Percentiles rank a stretch among this genome's conserved stretches.
These are phyloP conservation scores for Plasmodium yoelii DNA, from an alignment of 169 alveolate species.

Conservation along the genomic window DNA sequence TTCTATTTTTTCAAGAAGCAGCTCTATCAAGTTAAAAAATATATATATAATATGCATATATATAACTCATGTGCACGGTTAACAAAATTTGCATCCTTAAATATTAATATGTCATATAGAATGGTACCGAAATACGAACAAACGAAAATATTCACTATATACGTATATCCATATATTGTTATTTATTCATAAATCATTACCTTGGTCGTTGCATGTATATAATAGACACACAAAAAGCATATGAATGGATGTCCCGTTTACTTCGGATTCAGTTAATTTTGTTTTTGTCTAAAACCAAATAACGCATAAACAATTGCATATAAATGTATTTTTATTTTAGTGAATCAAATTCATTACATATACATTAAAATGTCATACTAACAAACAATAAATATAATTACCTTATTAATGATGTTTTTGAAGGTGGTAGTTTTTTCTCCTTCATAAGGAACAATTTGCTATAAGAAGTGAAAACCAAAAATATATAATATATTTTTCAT, in stretches of 20 bases:
- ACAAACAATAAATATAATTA: not conserved
- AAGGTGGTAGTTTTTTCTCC: constrained; percentile 71
- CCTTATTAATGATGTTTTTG: constrained; percentile 38
- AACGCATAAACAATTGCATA: not conserved
- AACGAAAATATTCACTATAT: not conserved
- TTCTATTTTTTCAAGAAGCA: constrained; percentile 57
- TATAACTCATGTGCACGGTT: not conserved
- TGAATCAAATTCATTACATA: not conserved
- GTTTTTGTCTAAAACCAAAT: constrained; percentile 36
- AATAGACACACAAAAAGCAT: constrained; percentile 69
- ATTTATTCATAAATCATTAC: constrained; percentile 14
- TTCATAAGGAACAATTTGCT: constrained; percentile 51
- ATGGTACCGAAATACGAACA: not conserved
- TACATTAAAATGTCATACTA: not conserved
- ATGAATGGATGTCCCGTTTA: constrained; percentile 50
- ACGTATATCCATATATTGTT: not conserved
- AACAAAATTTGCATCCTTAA: not conserved
- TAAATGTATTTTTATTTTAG: not conserved
- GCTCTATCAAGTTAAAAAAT: constrained; percentile 19
- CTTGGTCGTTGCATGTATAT: constrained; percentile 74
- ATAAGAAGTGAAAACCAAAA: constrained; percentile 1
- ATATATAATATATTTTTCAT: not conserved
- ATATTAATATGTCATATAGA: not conserved
- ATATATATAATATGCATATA: not conserved
- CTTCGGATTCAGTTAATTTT: constrained; percentile 48